Evolutionary conservation across 1,284 basidiomycete species (phyloP), one percentile per base, ranked within the genome.

Genomic region (Cutaneotrichosporon sp.): DNA sequence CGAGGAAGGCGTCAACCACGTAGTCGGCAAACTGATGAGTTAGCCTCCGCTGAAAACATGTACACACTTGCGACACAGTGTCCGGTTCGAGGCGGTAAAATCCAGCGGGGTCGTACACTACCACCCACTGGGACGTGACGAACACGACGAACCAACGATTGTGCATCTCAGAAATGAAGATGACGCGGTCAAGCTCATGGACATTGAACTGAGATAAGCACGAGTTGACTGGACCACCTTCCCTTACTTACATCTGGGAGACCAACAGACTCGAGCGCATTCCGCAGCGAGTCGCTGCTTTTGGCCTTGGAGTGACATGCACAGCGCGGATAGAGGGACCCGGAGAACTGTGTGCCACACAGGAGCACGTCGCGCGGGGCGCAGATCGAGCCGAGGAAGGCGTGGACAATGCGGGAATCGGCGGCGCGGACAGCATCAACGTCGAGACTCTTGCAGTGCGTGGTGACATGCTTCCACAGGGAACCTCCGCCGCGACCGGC

Each of bases 281-380:
- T 22, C 21, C 26, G 21, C 6, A 56, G 38, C 22, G 36, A 21
- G 38, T 56, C 55, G 9, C 32, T 16, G 13, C n/a, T 38, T 26
- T 56, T 56, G 22, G n/a, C 36, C 36, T 56, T 56, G 21, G 36
- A 46, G 22, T 56, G 55, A n/a, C 55, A 56, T 18, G 55, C 21
- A 38, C 55, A 56, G 36, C 32, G 36, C 11, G 55, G 55, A 18
- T 22, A 56, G 22, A 56, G 38, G 4, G 22, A 14, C 13, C 21
- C 22, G 0, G 55, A 56, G 22, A 56, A 56, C 55, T 42, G 32
- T 8, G 55, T 56, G 11, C 55, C 55, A 22, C 38, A 30, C 5
- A 56, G 36, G 36, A 56, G 38, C n/a, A 56, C 34, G 16, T 56
- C 55, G 13, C 14, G 32, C 1, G 36, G 36, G 5, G 55, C 14